Evolutionary conservation across 176 grass and related monocot genomes (phyloP).

Genomic region (Oryza rufipogon): DNA sequence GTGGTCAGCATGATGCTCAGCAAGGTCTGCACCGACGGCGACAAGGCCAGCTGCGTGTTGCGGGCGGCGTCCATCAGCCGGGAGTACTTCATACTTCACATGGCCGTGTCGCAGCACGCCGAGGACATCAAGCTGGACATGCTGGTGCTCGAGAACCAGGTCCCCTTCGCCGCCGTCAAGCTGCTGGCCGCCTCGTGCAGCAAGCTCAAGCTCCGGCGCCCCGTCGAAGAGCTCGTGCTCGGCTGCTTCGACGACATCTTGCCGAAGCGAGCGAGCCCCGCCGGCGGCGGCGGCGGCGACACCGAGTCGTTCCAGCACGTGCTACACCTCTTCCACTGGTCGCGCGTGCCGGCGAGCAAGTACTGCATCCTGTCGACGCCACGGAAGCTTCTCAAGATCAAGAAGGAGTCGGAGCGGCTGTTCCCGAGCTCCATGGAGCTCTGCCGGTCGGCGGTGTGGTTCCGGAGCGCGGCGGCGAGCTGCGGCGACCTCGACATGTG

Average conservation of each 20-base stretch:
- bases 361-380: slow-evolving; percentile 43
- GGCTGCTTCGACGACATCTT: slow-evolving; percentile 51
- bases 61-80: slow-evolving; percentile 36
- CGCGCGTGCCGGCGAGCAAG: slow-evolving; percentile 40
- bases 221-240: slow-evolving; percentile 48
- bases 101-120: slow-evolving; percentile 44
- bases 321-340: slow-evolving; percentile 61
- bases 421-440: slow-evolving; percentile 51
- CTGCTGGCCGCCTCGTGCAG: slow-evolving; percentile 41
- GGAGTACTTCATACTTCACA: slow-evolving; percentile 51
- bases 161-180: slow-evolving; percentile 52
- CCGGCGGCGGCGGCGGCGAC: no score
- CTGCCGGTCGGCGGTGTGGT: slow-evolving; percentile 40
- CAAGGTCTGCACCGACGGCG: slow-evolving; percentile 1
- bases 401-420: slow-evolving; percentile 42
- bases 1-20: slow-evolving; percentile 45
- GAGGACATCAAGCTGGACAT: slow-evolving; percentile 59
- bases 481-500: slow-evolving; percentile 44
- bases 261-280: background rate
- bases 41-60: slow-evolving; percentile 18
- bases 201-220: slow-evolving; percentile 13
- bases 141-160: slow-evolving; percentile 60
- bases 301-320: slow-evolving; percentile 42
- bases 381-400: slow-evolving; percentile 34
- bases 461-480: slow-evolving; percentile 7